Evolutionary conservation across 2,329 filamentous ascomycete species (phyloP).

Genomic region (Fusarium bactridioides): DNA sequence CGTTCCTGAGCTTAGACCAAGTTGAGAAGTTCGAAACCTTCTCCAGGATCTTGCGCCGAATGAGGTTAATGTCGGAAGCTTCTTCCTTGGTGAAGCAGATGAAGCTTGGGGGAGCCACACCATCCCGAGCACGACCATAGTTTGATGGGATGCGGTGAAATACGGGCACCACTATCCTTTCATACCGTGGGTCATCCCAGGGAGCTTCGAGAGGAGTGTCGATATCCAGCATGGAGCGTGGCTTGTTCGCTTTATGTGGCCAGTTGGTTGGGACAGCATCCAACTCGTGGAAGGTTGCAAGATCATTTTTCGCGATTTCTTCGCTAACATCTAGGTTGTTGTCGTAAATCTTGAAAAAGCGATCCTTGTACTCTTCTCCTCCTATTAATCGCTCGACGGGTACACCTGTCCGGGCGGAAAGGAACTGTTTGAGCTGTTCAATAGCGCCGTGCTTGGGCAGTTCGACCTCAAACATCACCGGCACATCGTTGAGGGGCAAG

Average conservation of each 20-base stretch:
- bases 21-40: slow-evolving; percentile 81
- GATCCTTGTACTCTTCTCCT: slow-evolving; percentile 81
- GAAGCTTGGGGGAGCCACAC: slow-evolving; percentile 66
- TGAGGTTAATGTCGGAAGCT: slow-evolving; percentile 69
- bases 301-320: slow-evolving; percentile 71
- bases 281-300: slow-evolving; percentile 78
- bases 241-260: slow-evolving; percentile 63
- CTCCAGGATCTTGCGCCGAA: slow-evolving; percentile 81
- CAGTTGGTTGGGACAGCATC: slow-evolving; percentile 82
- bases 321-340: slow-evolving; percentile 74
- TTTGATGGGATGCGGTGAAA: slow-evolving; percentile 63
- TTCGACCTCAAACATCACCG: slow-evolving; percentile 79
- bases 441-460: slow-evolving; percentile 79
- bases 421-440: slow-evolving; percentile 71
- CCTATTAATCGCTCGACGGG: slow-evolving; percentile 74
- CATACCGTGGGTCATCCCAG: slow-evolving; percentile 69
- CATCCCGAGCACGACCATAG: slow-evolving; percentile 43
- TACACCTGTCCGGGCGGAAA: slow-evolving; percentile 73
- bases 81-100: slow-evolving; percentile 80
- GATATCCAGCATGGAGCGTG: slow-evolving; percentile 60
- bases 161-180: slow-evolving; percentile 74
- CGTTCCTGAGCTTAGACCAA: slow-evolving; percentile 66
- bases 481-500: slow-evolving; percentile 76
- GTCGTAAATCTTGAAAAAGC: slow-evolving; percentile 87
- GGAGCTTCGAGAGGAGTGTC: slow-evolving; percentile 52